Evolutionary conservation across 2,329 filamentous ascomycete species (phyloP).

Genomic region (Capronia epimyces): DNA sequence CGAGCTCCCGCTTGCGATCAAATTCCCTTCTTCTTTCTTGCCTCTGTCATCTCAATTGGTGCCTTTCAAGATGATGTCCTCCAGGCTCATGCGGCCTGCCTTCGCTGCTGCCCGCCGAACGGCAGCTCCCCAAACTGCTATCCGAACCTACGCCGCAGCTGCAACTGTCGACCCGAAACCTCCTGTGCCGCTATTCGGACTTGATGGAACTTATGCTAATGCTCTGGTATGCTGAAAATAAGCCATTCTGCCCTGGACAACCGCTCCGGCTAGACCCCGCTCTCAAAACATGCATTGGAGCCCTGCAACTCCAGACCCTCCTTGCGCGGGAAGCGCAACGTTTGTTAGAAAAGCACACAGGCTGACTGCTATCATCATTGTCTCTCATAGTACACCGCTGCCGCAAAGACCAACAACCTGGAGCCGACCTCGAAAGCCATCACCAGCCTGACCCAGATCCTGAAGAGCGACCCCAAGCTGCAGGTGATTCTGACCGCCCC

Average conservation of each 20-base stretch:
- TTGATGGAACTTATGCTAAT: conserved; percentile 97
- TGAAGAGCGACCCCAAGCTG: conserved; percentile 82
- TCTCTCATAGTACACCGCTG: conserved; percentile 76
- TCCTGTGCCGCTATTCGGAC: conserved; percentile 84
- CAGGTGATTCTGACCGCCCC: conserved; percentile 68
- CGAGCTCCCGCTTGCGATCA: conserved; percentile 3
- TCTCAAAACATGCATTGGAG: neutral
- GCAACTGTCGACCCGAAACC: conserved; percentile 63
- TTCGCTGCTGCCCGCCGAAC: conserved; percentile 56
- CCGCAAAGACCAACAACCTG: conserved; percentile 78
- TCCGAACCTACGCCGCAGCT: conserved; percentile 71
- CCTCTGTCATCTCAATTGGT: neutral
- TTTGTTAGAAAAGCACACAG: neutral
- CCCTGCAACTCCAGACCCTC: neutral
- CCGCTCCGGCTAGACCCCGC: neutral
- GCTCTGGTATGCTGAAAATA: conserved; percentile 70
- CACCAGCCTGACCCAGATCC: conserved; percentile 61
- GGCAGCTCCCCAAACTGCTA: conserved; percentile 55
- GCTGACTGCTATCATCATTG: neutral
- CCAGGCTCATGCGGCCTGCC: conserved; percentile 31
- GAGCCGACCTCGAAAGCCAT: conserved; percentile 81
- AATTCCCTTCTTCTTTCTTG: neutral
- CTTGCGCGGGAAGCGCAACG: neutral
- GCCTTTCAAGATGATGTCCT: conserved; percentile 28
- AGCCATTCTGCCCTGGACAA: neutral